Evolutionary conservation across 495 filamentous ascomycete species (phyloP).

Genomic region (Aspergillus egyptiacus): DNA sequence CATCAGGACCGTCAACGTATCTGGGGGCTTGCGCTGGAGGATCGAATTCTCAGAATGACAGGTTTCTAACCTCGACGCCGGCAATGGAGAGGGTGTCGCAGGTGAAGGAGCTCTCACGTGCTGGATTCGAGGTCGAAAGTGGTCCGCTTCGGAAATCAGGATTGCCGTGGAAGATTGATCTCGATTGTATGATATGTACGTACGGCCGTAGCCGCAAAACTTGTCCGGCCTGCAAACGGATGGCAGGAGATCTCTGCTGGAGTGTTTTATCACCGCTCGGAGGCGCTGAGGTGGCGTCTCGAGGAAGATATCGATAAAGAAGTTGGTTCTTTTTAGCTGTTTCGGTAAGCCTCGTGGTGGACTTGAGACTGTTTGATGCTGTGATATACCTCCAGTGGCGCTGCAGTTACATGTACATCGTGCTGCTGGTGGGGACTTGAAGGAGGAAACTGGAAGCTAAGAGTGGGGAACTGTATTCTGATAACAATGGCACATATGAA

Average conservation of each 20-base stretch:
- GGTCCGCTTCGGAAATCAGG: background rate
- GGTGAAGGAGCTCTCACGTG: background rate
- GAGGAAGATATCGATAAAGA: background rate
- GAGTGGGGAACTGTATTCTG: background rate
- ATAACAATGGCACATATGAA: background rate
- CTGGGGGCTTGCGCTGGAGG: background rate
- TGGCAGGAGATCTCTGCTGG: background rate
- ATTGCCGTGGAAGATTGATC: conserved; percentile 1
- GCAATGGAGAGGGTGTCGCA: conserved; percentile 4
- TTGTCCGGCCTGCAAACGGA: background rate
- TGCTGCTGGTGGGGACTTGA: background rate
- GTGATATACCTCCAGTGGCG: background rate
- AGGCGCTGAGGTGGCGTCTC: conserved; percentile 1
- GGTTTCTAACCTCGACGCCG: background rate
- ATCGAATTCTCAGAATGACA: background rate
- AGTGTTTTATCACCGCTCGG: background rate
- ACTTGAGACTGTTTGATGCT: background rate
- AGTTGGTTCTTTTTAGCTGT: background rate
- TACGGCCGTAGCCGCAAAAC: background rate
- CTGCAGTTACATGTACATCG: no score
- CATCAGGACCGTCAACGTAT: background rate
- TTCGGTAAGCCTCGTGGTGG: background rate
- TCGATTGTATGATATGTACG: background rate
- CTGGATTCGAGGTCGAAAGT: background rate
- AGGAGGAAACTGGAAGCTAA: background rate